Evolutionary conservation across 1,284 basidiomycete genomes (phyloP).

Genomic region (Moesziomyces parantarcticus): DNA sequence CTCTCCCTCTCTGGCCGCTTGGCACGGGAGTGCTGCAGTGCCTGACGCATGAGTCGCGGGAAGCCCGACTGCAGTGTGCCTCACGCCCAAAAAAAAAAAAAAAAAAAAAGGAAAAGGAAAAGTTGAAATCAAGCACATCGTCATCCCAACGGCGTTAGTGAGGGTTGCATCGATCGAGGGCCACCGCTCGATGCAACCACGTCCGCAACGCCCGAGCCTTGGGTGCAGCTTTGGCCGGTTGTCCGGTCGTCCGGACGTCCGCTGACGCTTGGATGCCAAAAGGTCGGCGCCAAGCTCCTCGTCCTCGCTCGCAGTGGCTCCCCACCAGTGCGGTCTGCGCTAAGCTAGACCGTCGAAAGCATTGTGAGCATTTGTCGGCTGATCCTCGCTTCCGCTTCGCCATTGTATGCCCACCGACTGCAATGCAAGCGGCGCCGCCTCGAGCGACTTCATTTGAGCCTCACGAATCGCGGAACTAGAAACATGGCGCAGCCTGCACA

Average conservation of each 20-base stretch:
- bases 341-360: background rate
- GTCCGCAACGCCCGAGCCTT: no score
- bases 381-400: no score
- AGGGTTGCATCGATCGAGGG: constrained; percentile 12
- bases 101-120: constrained; percentile 2
- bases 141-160: constrained; percentile 1
- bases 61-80: constrained; percentile 1
- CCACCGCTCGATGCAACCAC: background rate
- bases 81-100: background rate
- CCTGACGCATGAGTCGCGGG: constrained; percentile 1
- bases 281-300: background rate
- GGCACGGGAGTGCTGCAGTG: background rate
- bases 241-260: no score
- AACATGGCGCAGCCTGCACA: no score
- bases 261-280: background rate
- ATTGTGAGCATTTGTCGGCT: no score
- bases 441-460: no score
- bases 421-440: no score
- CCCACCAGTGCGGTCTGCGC: background rate
- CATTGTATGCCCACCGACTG: no score
- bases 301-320: no score
- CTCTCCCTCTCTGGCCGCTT: background rate
- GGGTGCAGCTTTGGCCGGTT: no score
- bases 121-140: constrained; percentile 3
- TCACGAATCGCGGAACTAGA: no score